Percentiles rank a stretch among this genome's conserved stretches.
phyloP scores from a whole-genome alignment of 345 rosid species.

The Arabis hirsuta region DNA sequence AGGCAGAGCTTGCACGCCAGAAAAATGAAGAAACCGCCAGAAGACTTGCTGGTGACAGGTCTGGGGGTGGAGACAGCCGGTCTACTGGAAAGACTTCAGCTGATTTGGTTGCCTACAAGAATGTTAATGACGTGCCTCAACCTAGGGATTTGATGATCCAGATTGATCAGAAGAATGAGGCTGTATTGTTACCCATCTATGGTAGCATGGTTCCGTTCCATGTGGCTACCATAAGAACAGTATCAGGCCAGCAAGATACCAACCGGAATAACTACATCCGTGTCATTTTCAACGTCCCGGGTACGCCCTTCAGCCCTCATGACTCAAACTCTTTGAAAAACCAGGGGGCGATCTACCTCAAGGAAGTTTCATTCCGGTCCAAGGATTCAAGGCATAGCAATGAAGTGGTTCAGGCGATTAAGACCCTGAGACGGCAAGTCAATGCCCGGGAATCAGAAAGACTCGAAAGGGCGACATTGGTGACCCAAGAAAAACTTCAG shows the following conservation, averaged over 20 bases:
- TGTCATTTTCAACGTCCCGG: constrained; percentile 81
- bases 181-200: constrained; percentile 79
- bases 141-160: constrained; percentile 76
- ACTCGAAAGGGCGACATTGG: constrained; percentile 93
- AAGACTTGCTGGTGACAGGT: constrained; percentile 84
- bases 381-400: constrained; percentile 91
- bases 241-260: constrained; percentile 87
- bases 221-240: constrained; percentile 86
- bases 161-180: constrained; percentile 89
- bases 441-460: constrained; percentile 86
- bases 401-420: constrained; percentile 82
- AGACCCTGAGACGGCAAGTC: constrained; percentile 79
- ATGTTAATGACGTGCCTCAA: constrained; percentile 79
- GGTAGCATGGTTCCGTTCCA: constrained; percentile 95
- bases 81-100: constrained; percentile 57
- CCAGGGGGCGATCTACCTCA: constrained; percentile 76
- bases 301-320: constrained; percentile 82
- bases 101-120: constrained; percentile 88
- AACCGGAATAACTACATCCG: constrained; percentile 82
- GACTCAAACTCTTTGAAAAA: constrained; percentile 70
- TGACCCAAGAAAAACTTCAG: constrained; percentile 85
- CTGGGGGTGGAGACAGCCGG: constrained; percentile 65
- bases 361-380: constrained; percentile 87
- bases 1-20: constrained; percentile 96
- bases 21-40: constrained; percentile 97